Base-by-base conservation (phyloP, 1,139 yeast species). In the Zygoascus hellenicus region DNA sequence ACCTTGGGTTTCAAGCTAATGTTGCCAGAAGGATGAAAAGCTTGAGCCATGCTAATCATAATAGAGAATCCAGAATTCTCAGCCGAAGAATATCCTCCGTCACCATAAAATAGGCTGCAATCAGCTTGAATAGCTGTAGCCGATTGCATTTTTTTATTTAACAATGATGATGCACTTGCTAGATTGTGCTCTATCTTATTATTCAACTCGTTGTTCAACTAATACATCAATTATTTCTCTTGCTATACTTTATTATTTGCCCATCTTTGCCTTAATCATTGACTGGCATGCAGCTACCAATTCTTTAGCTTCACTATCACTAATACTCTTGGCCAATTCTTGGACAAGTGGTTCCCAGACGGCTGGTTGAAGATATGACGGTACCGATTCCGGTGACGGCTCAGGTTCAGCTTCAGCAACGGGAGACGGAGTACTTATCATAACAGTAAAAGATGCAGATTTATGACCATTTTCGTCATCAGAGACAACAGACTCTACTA, bases 381-480 rank as follows among this genome's bases (percentile, higher is more conserved):
- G 37, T 5, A 17, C 16, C n/a, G 15, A 19, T 3, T 52, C 48
- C 2, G 54, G 42, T 19, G 50, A 52, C 14, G 40, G 17, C 9
- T 10, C 11, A 11, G 30, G 16, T 17, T 33, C 30, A 10, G 39
- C 17, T 9, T 32, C 30, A 10, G 39, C 38, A n/a, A 33, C 28
- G 9, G 41, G 13, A 2, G 38, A 33, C 5, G 4, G 15, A 45
- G 11, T 48, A 37, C 2, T 41, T 35, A 53, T 33, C 61, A 60
- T 57, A 3, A 58, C 62, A 1, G 60, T 59, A 46, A 61, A 49
- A n/a, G 35, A 45, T 5, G 28, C 53, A n/a, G 42, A 14, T 29
- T 19, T 53, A 14, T 28, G 11, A 11, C 40, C 40, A 44, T 46
- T 52, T 50, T 14, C 51, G 34, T 15, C 59, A 31, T 47, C 54